phyloP scores from a whole-genome alignment of 768 basidiomycete genomes.

The Brasilioporus rufonigricans region DNA sequence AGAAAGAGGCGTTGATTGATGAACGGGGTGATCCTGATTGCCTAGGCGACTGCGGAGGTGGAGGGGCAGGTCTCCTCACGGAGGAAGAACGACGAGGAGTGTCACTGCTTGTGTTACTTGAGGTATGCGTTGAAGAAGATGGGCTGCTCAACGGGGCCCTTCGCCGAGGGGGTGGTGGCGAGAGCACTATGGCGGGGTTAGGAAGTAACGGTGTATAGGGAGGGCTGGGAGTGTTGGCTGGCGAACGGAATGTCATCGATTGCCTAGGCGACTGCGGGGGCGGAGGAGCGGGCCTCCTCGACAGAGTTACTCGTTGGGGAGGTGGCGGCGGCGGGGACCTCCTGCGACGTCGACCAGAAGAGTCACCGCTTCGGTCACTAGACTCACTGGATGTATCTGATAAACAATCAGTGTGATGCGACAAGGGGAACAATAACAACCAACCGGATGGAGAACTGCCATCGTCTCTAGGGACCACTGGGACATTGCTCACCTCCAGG shows the following conservation, averaged over 20 bases:
- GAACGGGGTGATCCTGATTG: not conserved
- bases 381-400: not conserved
- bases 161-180: not conserved
- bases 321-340: not conserved
- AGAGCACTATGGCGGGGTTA: not conserved
- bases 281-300: not conserved
- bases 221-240: not conserved
- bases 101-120: no score
- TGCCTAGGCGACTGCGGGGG: not conserved
- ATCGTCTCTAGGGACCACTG: not conserved
- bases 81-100: not conserved
- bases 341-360: not conserved
- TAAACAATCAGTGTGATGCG: not conserved
- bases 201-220: not conserved
- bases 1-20: not conserved
- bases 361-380: not conserved
- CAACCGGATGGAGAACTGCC: conserved; percentile 4
- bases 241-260: not conserved
- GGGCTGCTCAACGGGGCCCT: not conserved
- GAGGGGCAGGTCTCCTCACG: not conserved
- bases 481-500: not conserved
- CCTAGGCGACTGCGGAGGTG: not conserved
- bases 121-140: not conserved
- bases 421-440: not conserved
- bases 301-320: not conserved